These are phyloP conservation scores for Dendryphion nanum DNA, from an alignment of 2,329 filamentous ascomycete species.

Conservation along the genomic window DNA sequence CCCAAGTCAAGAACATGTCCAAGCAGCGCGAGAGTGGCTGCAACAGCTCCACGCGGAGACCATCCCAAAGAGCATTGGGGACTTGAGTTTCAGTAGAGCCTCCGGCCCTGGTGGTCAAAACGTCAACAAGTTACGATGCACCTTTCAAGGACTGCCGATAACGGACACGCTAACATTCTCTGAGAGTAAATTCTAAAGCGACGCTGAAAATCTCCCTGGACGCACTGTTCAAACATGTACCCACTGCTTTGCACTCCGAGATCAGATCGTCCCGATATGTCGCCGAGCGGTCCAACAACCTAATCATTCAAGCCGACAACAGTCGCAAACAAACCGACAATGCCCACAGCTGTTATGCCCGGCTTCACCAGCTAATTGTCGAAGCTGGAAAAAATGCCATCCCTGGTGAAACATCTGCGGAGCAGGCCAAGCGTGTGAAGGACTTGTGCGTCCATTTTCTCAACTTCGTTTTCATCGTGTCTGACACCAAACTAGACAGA, in stretches of 20 bases:
- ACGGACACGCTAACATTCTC: conserved; percentile 2
- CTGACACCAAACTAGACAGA: conserved; percentile 44
- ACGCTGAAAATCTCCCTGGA: conserved; percentile 58
- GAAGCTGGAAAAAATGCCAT: conserved; percentile 52
- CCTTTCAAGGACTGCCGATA: not conserved
- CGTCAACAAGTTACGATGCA: conserved; percentile 60
- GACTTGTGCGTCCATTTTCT: conserved; percentile 44
- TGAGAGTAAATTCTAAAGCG: conserved; percentile 65
- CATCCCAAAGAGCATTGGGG: conserved; percentile 56
- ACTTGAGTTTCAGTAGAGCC: conserved; percentile 62
- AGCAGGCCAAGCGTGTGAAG: conserved; percentile 55
- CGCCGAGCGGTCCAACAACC: conserved; percentile 50
- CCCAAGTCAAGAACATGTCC: conserved; percentile 28
- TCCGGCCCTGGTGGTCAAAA: conserved; percentile 67
- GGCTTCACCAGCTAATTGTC: conserved; percentile 55
- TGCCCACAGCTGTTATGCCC: conserved; percentile 58
- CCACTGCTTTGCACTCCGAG: conserved; percentile 51
- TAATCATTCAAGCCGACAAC: conserved; percentile 64
- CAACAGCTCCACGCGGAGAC: conserved; percentile 51
- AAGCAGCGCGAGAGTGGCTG: conserved; percentile 57
- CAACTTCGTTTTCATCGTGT: not conserved
- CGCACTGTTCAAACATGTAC: conserved; percentile 54
- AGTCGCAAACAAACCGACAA: conserved; percentile 62
- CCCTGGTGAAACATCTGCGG: conserved; percentile 60
- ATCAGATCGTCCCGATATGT: conserved; percentile 56